Base-by-base conservation (phyloP, 768 basidiomycete genomes). In the Boletellus ananas region DNA sequence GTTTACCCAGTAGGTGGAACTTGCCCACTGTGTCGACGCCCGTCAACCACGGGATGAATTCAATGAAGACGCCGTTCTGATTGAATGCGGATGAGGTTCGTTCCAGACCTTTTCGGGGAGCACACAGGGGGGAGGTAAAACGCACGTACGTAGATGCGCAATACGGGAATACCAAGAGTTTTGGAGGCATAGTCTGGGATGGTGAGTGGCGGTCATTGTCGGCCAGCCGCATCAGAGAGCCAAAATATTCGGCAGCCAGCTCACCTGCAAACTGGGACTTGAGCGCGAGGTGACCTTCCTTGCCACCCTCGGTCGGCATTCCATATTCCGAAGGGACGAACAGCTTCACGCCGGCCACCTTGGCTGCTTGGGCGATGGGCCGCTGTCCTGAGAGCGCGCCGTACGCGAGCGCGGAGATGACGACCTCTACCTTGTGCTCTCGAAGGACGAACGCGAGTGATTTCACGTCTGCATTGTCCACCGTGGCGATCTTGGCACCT, bases 321-420 rank as follows among this genome's bases (percentile, higher is more conserved):
- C 72, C 69, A 27, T 58, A 74, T 47, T 73, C 72, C 17, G 64
- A 66, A 12, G 72, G 70, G n/a, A 70, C 70, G 42, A 74, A 72
- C 42, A 74, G 35, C 52, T 69, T 68, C 17, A 74, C 69, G 1
- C 60, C 65, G 0, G 71, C 72, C 34, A 56, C 58, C 48, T 69
- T 70, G 21, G 73, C 68, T 13, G 72, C 72, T 7, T 68, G 64
- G 13, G 64, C 70, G 33, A 73, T 47, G 2, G 54, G 37, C 23
- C 54, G 55, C 44, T 71, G 70, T 6, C 53, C 55, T 3, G 46
- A 36, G 13, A 65, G 54, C 7, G 59, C 70, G 7, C 57, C 61
- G 3, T 58, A 62, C 14, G 66, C 63, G 34, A 72, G 35, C 6
- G 69, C 64, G 13, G 69, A 72, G 33, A 72, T 37, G 34, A 72